Percentiles rank a stretch among this genome's conserved stretches.
These are phyloP conservation scores for Lactarius psammicola DNA, from an alignment of 768 basidiomycete species.

Conservation along the genomic window DNA sequence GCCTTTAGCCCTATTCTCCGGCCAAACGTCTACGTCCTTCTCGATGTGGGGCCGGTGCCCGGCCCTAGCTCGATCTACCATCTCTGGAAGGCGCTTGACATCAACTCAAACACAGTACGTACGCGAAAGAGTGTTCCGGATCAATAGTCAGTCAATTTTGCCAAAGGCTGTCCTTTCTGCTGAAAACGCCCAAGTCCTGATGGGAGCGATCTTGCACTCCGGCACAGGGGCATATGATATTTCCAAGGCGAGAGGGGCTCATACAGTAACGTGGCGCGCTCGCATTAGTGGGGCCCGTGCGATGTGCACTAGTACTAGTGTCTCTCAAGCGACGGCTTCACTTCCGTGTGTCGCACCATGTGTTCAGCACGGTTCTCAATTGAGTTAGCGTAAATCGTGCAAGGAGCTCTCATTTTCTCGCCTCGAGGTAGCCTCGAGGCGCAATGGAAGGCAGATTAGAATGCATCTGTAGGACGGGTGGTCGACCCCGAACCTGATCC, in stretches of 20 bases:
- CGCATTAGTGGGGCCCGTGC: too few relatives aligned
- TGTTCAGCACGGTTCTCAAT: not conserved
- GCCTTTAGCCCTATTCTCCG: too few relatives aligned
- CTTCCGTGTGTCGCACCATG: not conserved
- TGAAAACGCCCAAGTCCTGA: not conserved
- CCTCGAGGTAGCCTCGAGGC: slow-evolving; percentile 23
- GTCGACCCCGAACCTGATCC: slow-evolving; percentile 11
- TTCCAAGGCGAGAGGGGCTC: not conserved
- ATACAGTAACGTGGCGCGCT: not conserved
- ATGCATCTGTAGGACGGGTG: not conserved
- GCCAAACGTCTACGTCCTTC: too few relatives aligned
- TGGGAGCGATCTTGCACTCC: too few relatives aligned
- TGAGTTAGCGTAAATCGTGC: slow-evolving; percentile 4
- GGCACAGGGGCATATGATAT: not conserved
- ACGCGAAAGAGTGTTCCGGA: too few relatives aligned
- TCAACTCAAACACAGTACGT: too few relatives aligned
- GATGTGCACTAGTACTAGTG: too few relatives aligned
- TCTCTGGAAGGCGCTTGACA: too few relatives aligned
- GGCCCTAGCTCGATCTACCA: too few relatives aligned
- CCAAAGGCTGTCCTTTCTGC: not conserved
- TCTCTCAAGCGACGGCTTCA: too few relatives aligned
- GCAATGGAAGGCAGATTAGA: not conserved
- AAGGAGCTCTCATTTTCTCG: not conserved
- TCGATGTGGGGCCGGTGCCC: too few relatives aligned
- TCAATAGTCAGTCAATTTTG: slow-evolving; percentile 4